phyloP scores from a whole-genome alignment of 2,329 filamentous ascomycete genomes.

The Aspergillaceae sp. region DNA sequence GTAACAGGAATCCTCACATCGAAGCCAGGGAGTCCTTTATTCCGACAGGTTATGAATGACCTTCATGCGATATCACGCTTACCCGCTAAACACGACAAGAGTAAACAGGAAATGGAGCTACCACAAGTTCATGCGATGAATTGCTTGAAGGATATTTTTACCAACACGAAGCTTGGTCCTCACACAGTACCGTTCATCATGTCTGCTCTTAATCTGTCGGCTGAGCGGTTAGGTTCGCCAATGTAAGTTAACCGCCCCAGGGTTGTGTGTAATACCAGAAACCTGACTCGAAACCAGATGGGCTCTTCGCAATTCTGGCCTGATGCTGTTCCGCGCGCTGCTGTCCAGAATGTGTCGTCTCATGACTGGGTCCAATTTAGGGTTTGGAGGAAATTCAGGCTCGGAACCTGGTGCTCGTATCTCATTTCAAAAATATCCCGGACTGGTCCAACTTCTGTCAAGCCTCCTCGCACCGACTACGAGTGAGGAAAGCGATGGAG shows the following conservation, averaged over 20 bases:
- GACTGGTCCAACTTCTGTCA: slow-evolving; percentile 29
- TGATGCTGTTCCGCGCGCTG: slow-evolving; percentile 79
- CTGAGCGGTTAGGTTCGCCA: slow-evolving; percentile 66
- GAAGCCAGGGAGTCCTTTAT: slow-evolving; percentile 46
- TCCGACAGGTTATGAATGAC: slow-evolving; percentile 34
- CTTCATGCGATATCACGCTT: slow-evolving; percentile 31
- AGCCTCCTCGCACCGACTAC: slow-evolving; percentile 22
- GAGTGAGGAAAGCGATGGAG: slow-evolving; percentile 9
- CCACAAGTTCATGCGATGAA: slow-evolving; percentile 94
- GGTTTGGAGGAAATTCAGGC: slow-evolving; percentile 40
- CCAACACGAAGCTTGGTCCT: slow-evolving; percentile 65
- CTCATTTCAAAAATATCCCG: slow-evolving; percentile 34
- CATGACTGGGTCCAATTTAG: slow-evolving; percentile 37
- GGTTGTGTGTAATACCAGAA: neutral
- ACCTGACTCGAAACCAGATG: slow-evolving; percentile 47
- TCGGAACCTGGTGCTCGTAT: slow-evolving; percentile 32
- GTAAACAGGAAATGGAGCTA: slow-evolving; percentile 47
- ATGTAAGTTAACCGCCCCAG: slow-evolving; percentile 46
- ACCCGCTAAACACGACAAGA: slow-evolving; percentile 20
- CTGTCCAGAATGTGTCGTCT: slow-evolving; percentile 55
- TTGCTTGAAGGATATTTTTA: slow-evolving; percentile 85
- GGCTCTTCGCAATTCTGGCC: slow-evolving; percentile 88
- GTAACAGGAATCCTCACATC: slow-evolving; percentile 66
- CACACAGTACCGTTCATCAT: slow-evolving; percentile 67
- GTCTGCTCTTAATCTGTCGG: slow-evolving; percentile 67